Base-by-base conservation (phyloP, 768 basidiomycete genomes). In the Pleurotus eryngii region DNA sequence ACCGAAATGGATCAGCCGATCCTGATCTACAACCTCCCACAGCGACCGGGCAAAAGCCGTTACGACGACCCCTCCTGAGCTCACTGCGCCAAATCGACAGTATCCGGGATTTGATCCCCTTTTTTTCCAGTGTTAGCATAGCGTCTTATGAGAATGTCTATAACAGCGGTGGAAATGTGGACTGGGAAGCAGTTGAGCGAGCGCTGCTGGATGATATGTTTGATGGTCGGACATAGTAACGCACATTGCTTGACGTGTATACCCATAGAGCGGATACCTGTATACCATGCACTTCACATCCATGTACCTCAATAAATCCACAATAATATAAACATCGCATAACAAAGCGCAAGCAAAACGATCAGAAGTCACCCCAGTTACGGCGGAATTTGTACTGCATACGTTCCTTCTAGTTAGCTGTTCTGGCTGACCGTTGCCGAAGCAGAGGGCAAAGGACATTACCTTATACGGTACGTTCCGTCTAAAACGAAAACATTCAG, bases 401-500 rank as follows among this genome's bases (percentile, higher is more conserved):
- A 45, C 81, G 82, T 59, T 73, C 75, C 82, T 84, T 62, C 46
- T 63, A 27, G 70, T 87, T 64, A 90, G 80, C 64, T 63, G 71
- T 70, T 70, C 73, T 51, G 66, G 58, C 55, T 57, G 15, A 46
- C 24, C 45, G 58, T 48, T 50, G 46, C 56, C 35, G 46, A 60
- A 5, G 22, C 20, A 18, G 46, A 27, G 39, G 53, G 51, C 43
- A 26, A 40, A 39, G 46, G 51, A 47, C 64, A 63, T 65, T 76
- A 93, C 91, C 88, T 94, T 94, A 82, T 94, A 94, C 12, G 92
- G 92, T 53, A 91, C 61, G 67, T 92, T 92, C 69, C 87, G 87
- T 65, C 17, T 49, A 42, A 7, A 26, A 27, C 49, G 27, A 18
- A 22, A 17, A 3, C 30, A 11, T 9, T 35, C 30, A 35, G 30